Evolutionary conservation across 306 rosid genomes (phyloP), one percentile per base, ranked within the genome.

Genomic region (Begonia masoniana): DNA sequence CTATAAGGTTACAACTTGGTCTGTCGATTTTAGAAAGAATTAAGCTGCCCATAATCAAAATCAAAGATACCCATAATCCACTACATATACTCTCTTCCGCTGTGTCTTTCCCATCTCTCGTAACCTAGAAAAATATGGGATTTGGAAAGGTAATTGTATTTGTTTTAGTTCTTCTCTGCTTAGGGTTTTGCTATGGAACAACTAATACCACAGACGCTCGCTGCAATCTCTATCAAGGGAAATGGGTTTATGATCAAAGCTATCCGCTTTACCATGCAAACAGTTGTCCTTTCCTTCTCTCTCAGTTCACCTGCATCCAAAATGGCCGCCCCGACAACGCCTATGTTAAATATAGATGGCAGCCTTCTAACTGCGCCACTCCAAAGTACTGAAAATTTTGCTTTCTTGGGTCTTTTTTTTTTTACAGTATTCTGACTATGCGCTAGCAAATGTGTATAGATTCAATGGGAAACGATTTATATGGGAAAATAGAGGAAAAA

Each of bases 381-480:
- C 66, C 66, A 23, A 62, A 52, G 66, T 60, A 60, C 8, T 16
- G 17, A 60, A 19, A 23, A 31, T 6, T 50, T 45, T 2, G 9
- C 43, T 31, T 24, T 53, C 46, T 62, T 51, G 23, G 21, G 14
- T 43, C 43, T 15, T 16, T 19, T 1, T 43, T 9, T 12, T 50
- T 48, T 42, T 56, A 8, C 14, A 13, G n/a, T 43, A 8, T 43
- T 41, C 5, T 36, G 43, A 50, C 5, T 36, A 31, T 53, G 35
- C 43, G 17, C 1, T 31, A 14, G 50, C 41, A 4, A 7, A 12
- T 26, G 36, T 13, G 31, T 47, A 41, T 56, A 82, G 91, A 66
- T 82, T 78, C 64, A 62, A 82, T 50, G 91, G 81, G 51, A 14
- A 65, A 73, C 42, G 57, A 23, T 77, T 82, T 36, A 15, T 78